Evolutionary conservation across 2,329 filamentous ascomycete genomes (phyloP).

Genomic region (Colletotrichum incanum): DNA sequence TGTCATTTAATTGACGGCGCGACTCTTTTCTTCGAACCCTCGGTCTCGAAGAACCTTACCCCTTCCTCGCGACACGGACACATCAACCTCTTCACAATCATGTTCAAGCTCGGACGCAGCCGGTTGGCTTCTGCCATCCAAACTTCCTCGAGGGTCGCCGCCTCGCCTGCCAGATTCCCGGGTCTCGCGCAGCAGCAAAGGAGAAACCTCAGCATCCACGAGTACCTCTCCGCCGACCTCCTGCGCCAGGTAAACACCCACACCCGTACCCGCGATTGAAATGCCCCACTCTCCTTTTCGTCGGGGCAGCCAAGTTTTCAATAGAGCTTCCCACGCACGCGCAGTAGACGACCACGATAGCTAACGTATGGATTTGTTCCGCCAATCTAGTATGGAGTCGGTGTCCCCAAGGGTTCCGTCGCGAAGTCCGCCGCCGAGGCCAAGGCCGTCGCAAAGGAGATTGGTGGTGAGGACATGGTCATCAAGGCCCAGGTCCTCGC

Average conservation of each 20-base stretch:
- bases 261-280: slow-evolving; percentile 24
- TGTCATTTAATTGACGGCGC: slow-evolving; percentile 32
- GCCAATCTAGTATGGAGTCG: slow-evolving; percentile 85
- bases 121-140: slow-evolving; percentile 83
- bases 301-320: slow-evolving; percentile 24
- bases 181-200: slow-evolving; percentile 82
- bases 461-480: slow-evolving; percentile 96
- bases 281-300: slow-evolving; percentile 39
- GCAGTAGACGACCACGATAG: slow-evolving; percentile 6
- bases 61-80: slow-evolving; percentile 27
- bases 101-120: slow-evolving; percentile 92
- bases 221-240: slow-evolving; percentile 96
- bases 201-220: slow-evolving; percentile 95
- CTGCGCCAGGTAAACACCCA: slow-evolving; percentile 75
- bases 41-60: slow-evolving; percentile 6
- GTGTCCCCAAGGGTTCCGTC: slow-evolving; percentile 91
- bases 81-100: slow-evolving; percentile 60
- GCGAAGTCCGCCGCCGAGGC: slow-evolving; percentile 89
- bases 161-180: slow-evolving; percentile 71
- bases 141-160: slow-evolving; percentile 70
- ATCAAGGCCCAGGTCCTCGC: slow-evolving; percentile 99
- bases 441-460: slow-evolving; percentile 90
- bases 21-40: slow-evolving; percentile 6
- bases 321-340: slow-evolving; percentile 20
- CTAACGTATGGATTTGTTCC: slow-evolving; percentile 37